Base-by-base conservation (phyloP, 495 filamentous ascomycete genomes). In the Penicillium subrubescens region DNA sequence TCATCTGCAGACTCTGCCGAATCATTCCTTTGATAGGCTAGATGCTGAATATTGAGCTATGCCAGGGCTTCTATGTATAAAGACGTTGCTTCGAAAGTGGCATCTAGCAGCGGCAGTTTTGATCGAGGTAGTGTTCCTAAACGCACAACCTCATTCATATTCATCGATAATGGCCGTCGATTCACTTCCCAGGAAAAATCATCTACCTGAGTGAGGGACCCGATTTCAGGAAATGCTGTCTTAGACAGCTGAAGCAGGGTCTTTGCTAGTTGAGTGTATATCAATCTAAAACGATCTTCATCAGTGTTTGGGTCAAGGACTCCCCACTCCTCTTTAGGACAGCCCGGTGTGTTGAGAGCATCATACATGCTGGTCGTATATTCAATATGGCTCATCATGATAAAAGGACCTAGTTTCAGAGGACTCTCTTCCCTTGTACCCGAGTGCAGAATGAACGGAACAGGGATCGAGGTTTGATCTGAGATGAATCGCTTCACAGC, bases 331-430 rank as follows among this genome's bases (percentile, higher is more conserved):
- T 66, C 56, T 10, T 35, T 59, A 8, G 67, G 60, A 27, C 57
- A 48, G 5, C 56, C 64, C 10, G 74, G 76, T 3, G 68, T 75
- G 1, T 64, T 63, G 2, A 83, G 75, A 15, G 68, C 69, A 8
- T 71, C 60, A 27, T 68, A 72, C 59, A 84, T 69, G 11, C 31
- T 73, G 15, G 56, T 60, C 4, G 67, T 43, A 61, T 81, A 69
- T 19, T 77, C 65, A 35, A 82, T 67, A 62, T 79, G 77, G 4
- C 78, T 74, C 68, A 81, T 80, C 53, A 57, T 78, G 37, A 82
- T 79, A 59, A 79, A 84, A 4, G 81, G 77, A 3, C 78, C 75
- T 33, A 82, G 25, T 6, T 70, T 65, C 0, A 68, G 50, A 5
- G 71, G 69, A 44, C 56, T 70, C 7, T 72, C 65, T 33, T 70